Evolutionary conservation across 2,329 filamentous ascomycete genomes (phyloP), one percentile per base, ranked within the genome.

Genomic region (Cladosporium sphaerospermum): DNA sequence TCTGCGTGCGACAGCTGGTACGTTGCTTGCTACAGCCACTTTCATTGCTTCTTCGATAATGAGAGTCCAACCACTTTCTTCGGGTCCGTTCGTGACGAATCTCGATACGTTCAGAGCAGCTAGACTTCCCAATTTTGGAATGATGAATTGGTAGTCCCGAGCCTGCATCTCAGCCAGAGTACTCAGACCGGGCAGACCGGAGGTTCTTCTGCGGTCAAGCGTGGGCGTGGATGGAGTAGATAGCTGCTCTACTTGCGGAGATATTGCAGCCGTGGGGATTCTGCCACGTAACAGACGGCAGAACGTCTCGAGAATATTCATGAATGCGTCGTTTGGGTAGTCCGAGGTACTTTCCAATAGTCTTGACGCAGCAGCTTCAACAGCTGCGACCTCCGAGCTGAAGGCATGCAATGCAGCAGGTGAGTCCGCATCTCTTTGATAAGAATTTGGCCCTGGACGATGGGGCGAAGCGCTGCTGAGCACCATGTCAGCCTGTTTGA

Each of bases 401-500:
- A 97, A 68, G 6, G 63, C 62, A 46, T 63, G 63, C 10, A 67
- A 59, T 13, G 59, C 57, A 28, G 58, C 52, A 10, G 64, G 58
- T 18, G 61, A 56, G 9, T 67, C 65, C 9, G 51, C 54, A 9
- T 54, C 60, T 45, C 58, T 59, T 10, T 55, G 42, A 13, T 56
- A 40, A 51, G 59, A 47, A 23, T 57, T 51, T 10, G 50, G 45
- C 48, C 53, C 57, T 23, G 64, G 56, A 8, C 61, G 61, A 45
- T 64, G 60, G 37, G 63, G 62, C 19, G 61, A 55, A n/a, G 69
- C 70, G 14, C 70, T 63, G 9, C 81, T 78, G 23, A 96, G 78
- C 3, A 97, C 84, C 57, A 95, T 83, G 62, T 97, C 93, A 2
- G 92, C 91, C 68, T 96, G 89, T 64, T 96, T 90, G 7, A 99